These are phyloP conservation scores for peach (Prunus persica) DNA, from an alignment of 306 rosid genomes.

Conservation along the genomic window DNA sequence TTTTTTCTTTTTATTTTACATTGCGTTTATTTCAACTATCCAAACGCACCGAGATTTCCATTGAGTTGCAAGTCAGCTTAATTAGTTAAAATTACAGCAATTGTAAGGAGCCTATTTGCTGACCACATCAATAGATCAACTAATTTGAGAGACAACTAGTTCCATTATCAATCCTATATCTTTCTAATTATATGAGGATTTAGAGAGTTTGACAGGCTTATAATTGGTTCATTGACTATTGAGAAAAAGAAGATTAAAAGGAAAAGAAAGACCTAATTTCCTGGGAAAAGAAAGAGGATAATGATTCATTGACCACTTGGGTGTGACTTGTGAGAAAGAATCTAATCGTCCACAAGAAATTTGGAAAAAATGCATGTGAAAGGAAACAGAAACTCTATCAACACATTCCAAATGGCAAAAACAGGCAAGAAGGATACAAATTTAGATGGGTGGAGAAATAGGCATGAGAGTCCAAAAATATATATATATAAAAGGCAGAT, in stretches of 20 bases:
- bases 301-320: slow-evolving; percentile 17
- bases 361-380: neutral
- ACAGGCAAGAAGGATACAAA: neutral
- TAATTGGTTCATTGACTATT: slow-evolving; percentile 17
- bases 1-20: neutral
- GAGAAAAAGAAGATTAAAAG: neutral
- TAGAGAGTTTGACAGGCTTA: slow-evolving; percentile 5
- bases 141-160: too few species aligned
- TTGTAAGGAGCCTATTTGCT: too few species aligned
- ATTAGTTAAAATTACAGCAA: too few species aligned
- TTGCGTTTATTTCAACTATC: neutral
- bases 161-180: neutral
- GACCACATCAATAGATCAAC: too few species aligned
- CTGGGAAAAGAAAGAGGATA: neutral
- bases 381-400: neutral
- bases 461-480: too few species aligned
- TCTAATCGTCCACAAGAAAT: neutral
- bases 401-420: neutral
- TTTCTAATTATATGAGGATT: neutral
- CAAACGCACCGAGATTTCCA: too few species aligned
- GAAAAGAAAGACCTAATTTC: slow-evolving; percentile 1
- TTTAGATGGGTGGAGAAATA: neutral
- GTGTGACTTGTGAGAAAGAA: neutral
- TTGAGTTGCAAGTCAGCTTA: neutral
- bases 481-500: neutral